phyloP scores from a whole-genome alignment of 2,329 filamentous ascomycete genomes.

The Malbranchea zuffiana region DNA sequence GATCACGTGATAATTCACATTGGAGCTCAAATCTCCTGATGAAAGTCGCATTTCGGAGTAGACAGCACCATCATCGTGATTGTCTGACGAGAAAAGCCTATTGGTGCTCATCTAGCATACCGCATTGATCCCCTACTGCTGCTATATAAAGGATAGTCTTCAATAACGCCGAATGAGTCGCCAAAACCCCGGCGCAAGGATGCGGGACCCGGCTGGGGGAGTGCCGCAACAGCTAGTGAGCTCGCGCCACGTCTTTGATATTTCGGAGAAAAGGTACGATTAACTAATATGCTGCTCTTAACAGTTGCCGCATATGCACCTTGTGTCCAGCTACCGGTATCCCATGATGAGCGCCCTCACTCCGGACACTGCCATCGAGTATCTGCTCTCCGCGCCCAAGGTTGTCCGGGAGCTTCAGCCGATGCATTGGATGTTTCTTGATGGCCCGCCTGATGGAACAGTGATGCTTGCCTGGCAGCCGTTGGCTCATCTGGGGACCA shows the following conservation, averaged over 20 bases:
- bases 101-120: too few relatives aligned
- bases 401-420: slow-evolving; percentile 74
- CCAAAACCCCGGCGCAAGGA: slow-evolving; percentile 15
- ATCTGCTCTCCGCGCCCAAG: slow-evolving; percentile 71
- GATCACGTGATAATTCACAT: too few relatives aligned
- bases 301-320: slow-evolving; percentile 78
- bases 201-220: slow-evolving; percentile 40
- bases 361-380: slow-evolving; percentile 67
- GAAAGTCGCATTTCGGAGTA: too few relatives aligned
- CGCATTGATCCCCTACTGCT: too few relatives aligned
- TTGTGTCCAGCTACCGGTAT: slow-evolving; percentile 74
- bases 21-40: too few relatives aligned
- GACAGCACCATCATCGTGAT: too few relatives aligned
- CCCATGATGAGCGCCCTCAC: slow-evolving; percentile 61
- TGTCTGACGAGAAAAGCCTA: too few relatives aligned
- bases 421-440: slow-evolving; percentile 88
- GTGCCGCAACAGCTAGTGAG: slow-evolving; percentile 36
- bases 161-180: slow-evolving; percentile 16
- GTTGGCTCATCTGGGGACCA: slow-evolving; percentile 54
- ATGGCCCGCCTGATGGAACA: slow-evolving; percentile 68
- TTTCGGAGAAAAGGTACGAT: slow-evolving; percentile 5
- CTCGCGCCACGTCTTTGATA: slow-evolving; percentile 7
- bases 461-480: slow-evolving; percentile 86
- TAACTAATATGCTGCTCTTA: slow-evolving; percentile 9
- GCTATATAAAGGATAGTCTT: too few relatives aligned